Evolutionary conservation across 257 asterid genomes (phyloP).

Genomic region (Fraxinus pennsylvanica): DNA sequence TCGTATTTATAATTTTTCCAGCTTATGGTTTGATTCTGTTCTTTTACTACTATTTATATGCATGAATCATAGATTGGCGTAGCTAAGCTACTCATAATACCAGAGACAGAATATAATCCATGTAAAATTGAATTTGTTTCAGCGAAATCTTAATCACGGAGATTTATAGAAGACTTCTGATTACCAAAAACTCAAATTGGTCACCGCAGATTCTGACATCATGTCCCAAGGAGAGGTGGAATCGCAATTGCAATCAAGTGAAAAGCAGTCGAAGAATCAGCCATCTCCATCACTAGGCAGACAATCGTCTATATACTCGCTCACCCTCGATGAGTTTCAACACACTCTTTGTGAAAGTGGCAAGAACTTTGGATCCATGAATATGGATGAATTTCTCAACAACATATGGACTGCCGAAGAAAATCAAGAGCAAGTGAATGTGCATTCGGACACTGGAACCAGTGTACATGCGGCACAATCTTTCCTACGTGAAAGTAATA

Average conservation of each 20-base stretch:
- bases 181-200: slow-evolving; percentile 29
- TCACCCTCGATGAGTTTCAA: slow-evolving; percentile 82
- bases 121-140: neutral
- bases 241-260: slow-evolving; percentile 33
- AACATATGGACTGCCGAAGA: slow-evolving; percentile 93
- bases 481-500: slow-evolving; percentile 29
- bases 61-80: too few relatives aligned
- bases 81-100: neutral
- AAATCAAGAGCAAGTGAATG: slow-evolving; percentile 51
- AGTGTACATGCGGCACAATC: slow-evolving; percentile 17
- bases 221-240: slow-evolving; percentile 51
- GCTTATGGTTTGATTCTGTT: too few relatives aligned
- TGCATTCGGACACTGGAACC: slow-evolving; percentile 20
- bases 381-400: slow-evolving; percentile 91
- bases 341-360: slow-evolving; percentile 60
- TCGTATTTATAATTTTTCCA: neutral
- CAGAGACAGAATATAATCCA: neutral
- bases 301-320: slow-evolving; percentile 74
- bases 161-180: neutral
- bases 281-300: slow-evolving; percentile 41
- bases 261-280: slow-evolving; percentile 32
- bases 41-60: too few relatives aligned
- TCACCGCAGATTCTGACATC: slow-evolving; percentile 41
- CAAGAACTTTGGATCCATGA: slow-evolving; percentile 84
- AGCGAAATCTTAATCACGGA: neutral